phyloP scores from a whole-genome alignment of 2,329 filamentous ascomycete genomes.

The Arthrobotrys pseudoclavata region DNA sequence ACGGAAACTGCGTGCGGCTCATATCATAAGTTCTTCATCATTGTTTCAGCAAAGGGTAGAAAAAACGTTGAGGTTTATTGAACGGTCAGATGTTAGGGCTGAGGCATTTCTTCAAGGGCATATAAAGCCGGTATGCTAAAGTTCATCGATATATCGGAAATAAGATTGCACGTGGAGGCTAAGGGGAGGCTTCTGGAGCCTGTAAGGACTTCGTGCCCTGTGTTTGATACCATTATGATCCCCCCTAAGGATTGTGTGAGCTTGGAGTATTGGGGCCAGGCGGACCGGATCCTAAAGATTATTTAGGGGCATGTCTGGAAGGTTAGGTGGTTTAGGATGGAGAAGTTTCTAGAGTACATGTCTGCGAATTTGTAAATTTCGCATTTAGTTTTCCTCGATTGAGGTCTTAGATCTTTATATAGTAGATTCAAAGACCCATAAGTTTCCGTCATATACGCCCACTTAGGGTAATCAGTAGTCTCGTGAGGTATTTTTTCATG shows the following conservation, averaged over 20 bases:
- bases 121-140: conserved; percentile 46
- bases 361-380: conserved; percentile 22
- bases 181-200: conserved; percentile 16
- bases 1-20: background rate
- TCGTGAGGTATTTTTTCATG: background rate
- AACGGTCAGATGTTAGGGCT: conserved; percentile 33
- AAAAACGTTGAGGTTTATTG: conserved; percentile 39
- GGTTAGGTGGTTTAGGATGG: conserved; percentile 28
- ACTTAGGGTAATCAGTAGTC: background rate
- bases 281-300: conserved; percentile 18
- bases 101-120: conserved; percentile 40
- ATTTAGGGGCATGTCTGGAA: conserved; percentile 22
- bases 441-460: background rate
- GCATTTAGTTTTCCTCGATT: background rate
- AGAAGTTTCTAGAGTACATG: conserved; percentile 44
- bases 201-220: background rate
- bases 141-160: conserved; percentile 9
- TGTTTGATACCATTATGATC: conserved; percentile 11
- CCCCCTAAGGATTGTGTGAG: conserved; percentile 36
- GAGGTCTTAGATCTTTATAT: background rate
- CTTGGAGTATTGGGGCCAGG: conserved; percentile 40
- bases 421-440: background rate
- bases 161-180: background rate
- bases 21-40: conserved; percentile 27
- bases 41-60: conserved; percentile 49